Evolutionary conservation across 1,284 basidiomycete species (phyloP), one percentile per base, ranked within the genome.

Genomic region (Amylostereum chailletii): DNA sequence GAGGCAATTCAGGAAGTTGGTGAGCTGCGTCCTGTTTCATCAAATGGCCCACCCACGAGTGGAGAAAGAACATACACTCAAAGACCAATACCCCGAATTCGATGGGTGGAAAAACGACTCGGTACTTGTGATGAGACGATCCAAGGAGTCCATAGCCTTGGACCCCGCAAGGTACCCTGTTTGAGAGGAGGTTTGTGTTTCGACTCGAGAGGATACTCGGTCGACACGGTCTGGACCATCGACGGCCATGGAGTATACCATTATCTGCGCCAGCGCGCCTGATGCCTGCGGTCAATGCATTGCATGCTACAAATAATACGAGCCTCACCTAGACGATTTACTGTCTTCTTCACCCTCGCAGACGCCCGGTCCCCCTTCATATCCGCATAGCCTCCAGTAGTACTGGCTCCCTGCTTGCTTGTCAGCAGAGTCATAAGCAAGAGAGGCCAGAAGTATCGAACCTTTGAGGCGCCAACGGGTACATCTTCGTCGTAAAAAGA

Each of bases 71-170:
- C 72, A 57, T 55, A 85, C 83, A 49, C 68, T 63, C 45, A 76
- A 57, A 4, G 85, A 82, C 83, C 86, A 90, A 46, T 72, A 67
- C 1, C 88, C 88, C 47, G 76, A 79, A 61, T 86, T 90, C 2
- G 90, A 88, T 3, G 91, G 91, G 64, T 96, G 93, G 65, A 95
- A 96, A 70, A 86, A 94, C 0, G 83, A 86, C 64, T 99, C 96
- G 4, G 89, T 92, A 54, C 91, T 94, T 9, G 91, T 95, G 50
- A 99, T 81, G 42, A 99, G 72, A 58, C 84, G 85, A 56, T 92
- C 87, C 30, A 99, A 72, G 29, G 92, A 86, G 58, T 96, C 92
- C 53, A 99, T 74, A 11, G 94, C 91, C 61, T 81, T 88, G 3
- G 88, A 94, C 5, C 96, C 95, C 0, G 83, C 94, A 33, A 93